Base-by-base conservation (phyloP, 495 filamentous ascomycete genomes). In the Aspergillus nanangensis region DNA sequence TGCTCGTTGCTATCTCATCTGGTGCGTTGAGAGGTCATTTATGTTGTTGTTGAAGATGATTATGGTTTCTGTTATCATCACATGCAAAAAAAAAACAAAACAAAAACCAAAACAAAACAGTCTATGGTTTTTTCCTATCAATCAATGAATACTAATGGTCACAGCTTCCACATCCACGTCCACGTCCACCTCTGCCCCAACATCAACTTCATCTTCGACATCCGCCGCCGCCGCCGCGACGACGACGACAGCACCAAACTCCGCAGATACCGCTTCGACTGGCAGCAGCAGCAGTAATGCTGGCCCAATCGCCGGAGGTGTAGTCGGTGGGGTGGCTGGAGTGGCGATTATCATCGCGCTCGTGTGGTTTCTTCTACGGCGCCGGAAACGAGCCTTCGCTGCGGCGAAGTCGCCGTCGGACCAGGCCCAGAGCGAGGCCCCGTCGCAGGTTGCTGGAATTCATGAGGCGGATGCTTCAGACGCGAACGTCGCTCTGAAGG, bases 291-390 rank as follows among this genome's bases (percentile, higher is more conserved):
- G n/a, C 9, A 29, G 41, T 19, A 23, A 46, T 37, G n/a, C 19
- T 4, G 47, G 52, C 3, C 48, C 43, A 7, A 50, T 51, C 9
- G 48, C 48, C 18, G 52, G 52, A 8, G 52, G 42, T 21, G 52
- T 51, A 5, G 33, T 55, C 1, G 52, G 52, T 8, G 52, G 48
- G 17, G 47, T 50, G 3, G 39, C 35, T 13, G 52, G 52, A 10
- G 33, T 47, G 11, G 25, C 41, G 19, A 13, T 47, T 0, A 34
- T 51, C 10, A 20, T 31, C 13, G 45, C 27, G 2, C 19, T 41
- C 0, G 2, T 55, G 4, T 44, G 33, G 20, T 48, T 47, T 13
- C 39, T 51, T 13, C 11, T 47, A 8, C 44, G 44, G n/a, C 37
- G 52, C 7, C 39, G 43, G 4, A 36, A 38, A 41, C 17, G 7